Conservation (phyloP, 2,329 filamentous ascomycete genomes). For the Fusarium sp. region DNA sequence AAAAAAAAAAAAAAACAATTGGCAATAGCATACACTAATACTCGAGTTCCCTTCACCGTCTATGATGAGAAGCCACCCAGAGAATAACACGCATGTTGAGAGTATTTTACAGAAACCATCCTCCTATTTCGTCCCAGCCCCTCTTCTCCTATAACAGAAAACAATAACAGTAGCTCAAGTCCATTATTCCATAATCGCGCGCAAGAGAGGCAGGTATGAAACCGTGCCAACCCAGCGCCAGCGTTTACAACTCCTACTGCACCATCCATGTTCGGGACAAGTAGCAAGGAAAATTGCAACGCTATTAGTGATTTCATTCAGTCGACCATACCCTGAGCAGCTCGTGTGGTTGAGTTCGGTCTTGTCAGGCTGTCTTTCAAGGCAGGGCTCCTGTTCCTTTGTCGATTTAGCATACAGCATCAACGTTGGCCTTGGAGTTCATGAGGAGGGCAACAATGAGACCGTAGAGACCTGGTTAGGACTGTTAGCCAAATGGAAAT, state of each 20-base stretch:
- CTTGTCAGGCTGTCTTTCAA: slow-evolving; percentile 52
- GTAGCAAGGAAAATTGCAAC: slow-evolving; percentile 39
- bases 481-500: slow-evolving; percentile 38
- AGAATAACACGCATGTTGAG: slow-evolving; percentile 57
- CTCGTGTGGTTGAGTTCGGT: slow-evolving; percentile 47
- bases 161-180: slow-evolving; percentile 34
- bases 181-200: slow-evolving; percentile 44
- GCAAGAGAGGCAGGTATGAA: slow-evolving; percentile 31
- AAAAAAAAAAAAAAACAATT: slow-evolving; percentile 46
- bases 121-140: slow-evolving; percentile 37
- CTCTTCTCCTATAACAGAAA: slow-evolving; percentile 39
- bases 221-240: slow-evolving; percentile 40
- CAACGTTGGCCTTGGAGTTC: slow-evolving; percentile 89
- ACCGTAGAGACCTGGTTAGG: slow-evolving; percentile 87
- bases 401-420: slow-evolving; percentile 63
- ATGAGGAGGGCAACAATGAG: slow-evolving; percentile 98
- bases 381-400: slow-evolving; percentile 12
- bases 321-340: slow-evolving; percentile 38
- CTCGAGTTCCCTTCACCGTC: slow-evolving; percentile 56
- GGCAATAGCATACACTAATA: slow-evolving; percentile 58
- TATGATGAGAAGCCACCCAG: slow-evolving; percentile 60
- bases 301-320: slow-evolving; percentile 40
- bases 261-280: slow-evolving; percentile 19
- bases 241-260: slow-evolving; percentile 37
- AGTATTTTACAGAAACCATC: slow-evolving; percentile 63